Base-by-base conservation (phyloP, 208 protist genomes). In the Wallacemonas sp. region DNA sequence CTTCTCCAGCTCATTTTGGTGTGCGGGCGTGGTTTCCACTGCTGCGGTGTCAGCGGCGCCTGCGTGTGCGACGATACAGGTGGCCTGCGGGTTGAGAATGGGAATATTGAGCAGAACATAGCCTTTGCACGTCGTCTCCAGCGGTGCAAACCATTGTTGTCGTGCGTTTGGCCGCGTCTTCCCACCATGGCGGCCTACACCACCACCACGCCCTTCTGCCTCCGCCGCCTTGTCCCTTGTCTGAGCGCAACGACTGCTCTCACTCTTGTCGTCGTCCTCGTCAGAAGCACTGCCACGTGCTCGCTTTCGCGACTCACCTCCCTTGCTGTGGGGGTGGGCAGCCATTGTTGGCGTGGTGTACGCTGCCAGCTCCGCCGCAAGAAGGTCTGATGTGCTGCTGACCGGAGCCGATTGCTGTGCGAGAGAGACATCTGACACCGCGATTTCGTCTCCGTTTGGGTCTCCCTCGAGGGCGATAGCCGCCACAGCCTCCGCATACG, bases 141-240 rank as follows among this genome's bases (percentile, higher is more conserved):
- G 73, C 4, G 68, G 72, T 6, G 68, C 70, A 15, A 93, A 76
- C 73, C 73, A 90, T 30, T 79, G 49, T 22, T 59, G 51, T 24
- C 30, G 51, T 27, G 34, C 21, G 26, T 14, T 58, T 38, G 28
- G 30, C 14, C 51, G 9, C 2, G 9, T 11, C 51, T 19, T 17
- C 6, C 6, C 47, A 27, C 47, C 24, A 12, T 19, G 47, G 9
- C 24, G 15, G 24, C 15, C n/a, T 49, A 21, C n/a, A 17, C 0
- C 17, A 11, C 38, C 14, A 14, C 9, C 36, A 14, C 36, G 9
- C 36, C 14, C 5, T 28, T 24, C 31, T 6, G 15, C 42, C 15
- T 49, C 42, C 42, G 17, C 42, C 14, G 14, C 19, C n/a, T 53
- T 62, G 5, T 67, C 46, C 34, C 38, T 26, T 54, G n/a, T n/a